Percentiles rank a stretch among this genome's conserved stretches.
Conservation (phyloP, 2,329 filamentous ascomycete species). For the Colletotrichum spaethianum region DNA sequence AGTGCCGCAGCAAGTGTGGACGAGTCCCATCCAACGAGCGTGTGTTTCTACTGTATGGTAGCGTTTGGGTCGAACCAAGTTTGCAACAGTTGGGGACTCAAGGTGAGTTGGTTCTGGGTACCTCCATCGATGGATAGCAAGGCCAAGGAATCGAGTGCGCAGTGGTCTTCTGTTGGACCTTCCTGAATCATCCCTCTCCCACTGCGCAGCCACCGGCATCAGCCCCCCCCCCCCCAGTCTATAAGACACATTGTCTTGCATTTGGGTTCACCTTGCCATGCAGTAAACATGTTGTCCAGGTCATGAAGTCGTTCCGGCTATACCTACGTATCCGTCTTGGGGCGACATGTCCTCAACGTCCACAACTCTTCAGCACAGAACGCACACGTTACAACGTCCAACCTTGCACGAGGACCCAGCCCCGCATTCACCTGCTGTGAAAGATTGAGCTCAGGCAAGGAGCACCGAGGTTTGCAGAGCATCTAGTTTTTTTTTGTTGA, state of each 20-base stretch:
- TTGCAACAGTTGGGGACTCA: not conserved
- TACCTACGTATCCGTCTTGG: not conserved
- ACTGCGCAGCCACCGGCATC: not conserved
- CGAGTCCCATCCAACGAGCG: not conserved
- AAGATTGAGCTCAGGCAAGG: not conserved
- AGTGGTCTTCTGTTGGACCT: not conserved
- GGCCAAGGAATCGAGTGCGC: not conserved
- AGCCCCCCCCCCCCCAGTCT: not conserved
- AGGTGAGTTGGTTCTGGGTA: not conserved
- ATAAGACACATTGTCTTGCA: not conserved
- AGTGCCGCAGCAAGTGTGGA: not conserved
- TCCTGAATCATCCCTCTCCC: not conserved
- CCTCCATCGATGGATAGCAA: not conserved
- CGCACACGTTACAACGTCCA: constrained; percentile 5
- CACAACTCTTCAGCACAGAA: not conserved
- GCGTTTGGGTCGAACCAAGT: not conserved
- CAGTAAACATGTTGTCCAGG: not conserved
- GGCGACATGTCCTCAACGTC: not conserved
- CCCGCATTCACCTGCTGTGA: constrained; percentile 23
- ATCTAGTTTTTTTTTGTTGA: constrained; percentile 33
- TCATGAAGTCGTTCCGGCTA: not conserved
- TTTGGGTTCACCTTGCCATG: constrained; percentile 6
- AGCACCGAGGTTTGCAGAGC: constrained; percentile 15
- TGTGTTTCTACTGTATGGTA: not conserved
- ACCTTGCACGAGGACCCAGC: constrained; percentile 14